Conservation (phyloP, 2,329 filamentous ascomycete genomes). For the Colletotrichum gigasporum region DNA sequence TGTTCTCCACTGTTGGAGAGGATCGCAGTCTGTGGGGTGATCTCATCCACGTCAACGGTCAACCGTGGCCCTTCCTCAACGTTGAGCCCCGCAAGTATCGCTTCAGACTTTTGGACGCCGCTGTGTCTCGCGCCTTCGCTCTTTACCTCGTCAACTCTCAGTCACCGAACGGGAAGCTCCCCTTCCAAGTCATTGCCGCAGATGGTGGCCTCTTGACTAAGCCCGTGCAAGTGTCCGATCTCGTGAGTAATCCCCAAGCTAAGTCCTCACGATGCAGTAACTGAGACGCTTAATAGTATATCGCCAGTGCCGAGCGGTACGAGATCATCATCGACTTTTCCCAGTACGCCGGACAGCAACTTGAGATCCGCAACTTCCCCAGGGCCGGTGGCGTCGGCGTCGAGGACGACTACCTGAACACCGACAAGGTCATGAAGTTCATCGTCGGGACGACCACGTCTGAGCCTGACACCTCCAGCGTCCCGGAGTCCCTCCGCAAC, state of each 20-base stretch:
- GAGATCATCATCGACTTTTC: constrained; percentile 67
- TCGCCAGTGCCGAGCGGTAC: constrained; percentile 66
- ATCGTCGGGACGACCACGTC: constrained; percentile 49
- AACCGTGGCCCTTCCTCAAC: constrained; percentile 65
- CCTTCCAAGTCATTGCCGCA: constrained; percentile 63
- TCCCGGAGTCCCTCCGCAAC: constrained; percentile 43
- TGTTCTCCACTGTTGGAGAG: constrained; percentile 56
- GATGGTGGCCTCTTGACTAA: constrained; percentile 60
- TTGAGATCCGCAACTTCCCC: constrained; percentile 50
- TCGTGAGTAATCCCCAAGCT: constrained; percentile 40
- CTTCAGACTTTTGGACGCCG: constrained; percentile 62
- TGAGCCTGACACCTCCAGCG: constrained; percentile 46
- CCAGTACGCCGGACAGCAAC: constrained; percentile 55
- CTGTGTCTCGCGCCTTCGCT: constrained; percentile 55
- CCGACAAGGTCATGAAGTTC: constrained; percentile 62
- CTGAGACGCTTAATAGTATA: too few species aligned
- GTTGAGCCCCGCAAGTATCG: constrained; percentile 70
- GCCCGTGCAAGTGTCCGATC: constrained; percentile 50
- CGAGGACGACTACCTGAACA: constrained; percentile 60
- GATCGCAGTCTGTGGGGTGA: constrained; percentile 62
- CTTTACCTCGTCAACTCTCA: constrained; percentile 54
- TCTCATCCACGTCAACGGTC: constrained; percentile 65
- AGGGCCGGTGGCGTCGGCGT: constrained; percentile 43
- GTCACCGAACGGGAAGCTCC: constrained; percentile 40
- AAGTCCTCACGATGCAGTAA: constrained; percentile 22